Base-by-base conservation (phyloP, 1,284 basidiomycete genomes). In the Leccinum variabile region DNA sequence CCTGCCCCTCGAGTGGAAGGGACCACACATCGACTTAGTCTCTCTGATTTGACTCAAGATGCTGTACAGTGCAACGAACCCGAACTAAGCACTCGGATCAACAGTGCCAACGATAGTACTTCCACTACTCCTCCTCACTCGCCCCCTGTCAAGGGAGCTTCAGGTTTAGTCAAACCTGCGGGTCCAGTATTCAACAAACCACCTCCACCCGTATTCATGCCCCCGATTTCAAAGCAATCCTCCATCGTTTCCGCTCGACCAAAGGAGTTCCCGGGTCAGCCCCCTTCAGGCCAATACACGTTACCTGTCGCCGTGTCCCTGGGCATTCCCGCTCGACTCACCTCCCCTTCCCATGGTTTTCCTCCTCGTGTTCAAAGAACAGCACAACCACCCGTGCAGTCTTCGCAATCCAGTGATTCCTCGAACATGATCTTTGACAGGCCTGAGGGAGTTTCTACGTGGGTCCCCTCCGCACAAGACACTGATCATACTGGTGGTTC, bases 81-180 rank as follows among this genome's bases (percentile, higher is more conserved):
- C 11, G 52, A 61, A 28, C 14, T n/a, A 8, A 22, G 33, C 18
- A 3, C 44, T 46, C 62, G 44, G 58, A 25, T 37, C 22, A 37
- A 64, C 22, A 39, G 22, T 44, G 61, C 33, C 13, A 59, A 71
- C 33, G 63, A 76, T 52, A 81, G 79, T 59, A 66, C 77, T 3
- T 84, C 86, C 7, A 87, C 84, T 16, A 88, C 87, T 10, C 86
- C 87, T 46, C 82, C 85, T 5, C 75, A 83, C 64, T 86, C 87
- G 8, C 84, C 85, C 9, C 81, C 83, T 22, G 67, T 74, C 4
- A 70, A 68, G 22, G 71, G 67, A n/a, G 68, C 50, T 33, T 62
- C 69, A 10, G 72, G 69, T 46, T 78, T 82, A 66, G 67, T 71
- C 18, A 70, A 76, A 30, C 80, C 79, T 6, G 64, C 73, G 13